Percentiles rank a stretch among this genome's conserved stretches.
These are phyloP conservation scores for Huntiella bhutanensis DNA, from an alignment of 2,329 filamentous ascomycete species.

Conservation along the genomic window DNA sequence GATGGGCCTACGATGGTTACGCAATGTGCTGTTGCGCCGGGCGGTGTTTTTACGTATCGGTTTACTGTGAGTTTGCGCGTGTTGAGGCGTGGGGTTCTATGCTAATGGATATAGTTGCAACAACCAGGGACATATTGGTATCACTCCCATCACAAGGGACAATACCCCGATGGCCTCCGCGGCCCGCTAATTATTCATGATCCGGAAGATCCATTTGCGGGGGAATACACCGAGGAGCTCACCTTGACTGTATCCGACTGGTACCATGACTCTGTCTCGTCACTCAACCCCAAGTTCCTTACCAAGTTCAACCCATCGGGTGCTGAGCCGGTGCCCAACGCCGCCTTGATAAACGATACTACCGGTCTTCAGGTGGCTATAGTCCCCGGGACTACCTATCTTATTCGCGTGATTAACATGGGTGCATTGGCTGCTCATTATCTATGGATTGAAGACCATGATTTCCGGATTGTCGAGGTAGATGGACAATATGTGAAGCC, in stretches of 20 bases:
- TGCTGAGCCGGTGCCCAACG: conserved; percentile 47
- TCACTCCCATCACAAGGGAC: conserved; percentile 46
- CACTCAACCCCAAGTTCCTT: conserved; percentile 30
- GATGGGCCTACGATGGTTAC: conserved; percentile 49
- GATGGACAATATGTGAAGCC: conserved; percentile 52
- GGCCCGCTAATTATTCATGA: conserved; percentile 48
- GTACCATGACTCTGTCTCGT: conserved; percentile 43
- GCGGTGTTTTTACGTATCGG: conserved; percentile 47
- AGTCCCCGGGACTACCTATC: conserved; percentile 49
- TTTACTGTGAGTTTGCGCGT: conserved; percentile 33
- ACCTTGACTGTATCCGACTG: conserved; percentile 48
- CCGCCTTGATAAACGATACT: conserved; percentile 53
- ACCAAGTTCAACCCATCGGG: conserved; percentile 35
- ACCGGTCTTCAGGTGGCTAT: conserved; percentile 39
- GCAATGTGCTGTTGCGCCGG: conserved; percentile 48
- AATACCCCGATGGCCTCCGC: conserved; percentile 53
- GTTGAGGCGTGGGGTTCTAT: not conserved
- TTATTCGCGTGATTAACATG: conserved; percentile 54
- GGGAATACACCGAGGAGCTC: conserved; percentile 41
- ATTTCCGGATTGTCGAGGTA: conserved; percentile 51
- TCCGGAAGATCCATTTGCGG: conserved; percentile 35
- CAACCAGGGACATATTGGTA: conserved; percentile 69
- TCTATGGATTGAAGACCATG: conserved; percentile 47
- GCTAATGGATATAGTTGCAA: conserved; percentile 15
- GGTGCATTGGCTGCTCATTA: conserved; percentile 52